A percentile compares a stretch with the other conserved stretches of the same genome.
Evolutionary conservation across 2,329 filamentous ascomycete species (phyloP).

Genomic region (Curvularia hawaiiensis): DNA sequence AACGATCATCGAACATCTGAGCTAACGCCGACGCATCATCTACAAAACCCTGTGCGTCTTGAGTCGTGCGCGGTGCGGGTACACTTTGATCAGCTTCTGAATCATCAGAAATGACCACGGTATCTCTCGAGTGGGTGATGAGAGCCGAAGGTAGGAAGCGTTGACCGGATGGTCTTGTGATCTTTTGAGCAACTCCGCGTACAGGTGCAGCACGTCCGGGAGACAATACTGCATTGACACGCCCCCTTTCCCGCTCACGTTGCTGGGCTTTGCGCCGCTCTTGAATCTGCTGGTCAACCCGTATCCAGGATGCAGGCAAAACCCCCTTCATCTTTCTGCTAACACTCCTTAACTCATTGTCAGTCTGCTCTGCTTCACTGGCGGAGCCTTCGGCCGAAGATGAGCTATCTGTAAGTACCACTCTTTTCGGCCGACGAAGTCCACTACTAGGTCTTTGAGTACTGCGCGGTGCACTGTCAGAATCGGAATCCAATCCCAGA

Average conservation of each 20-base stretch:
- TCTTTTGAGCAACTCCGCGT: conserved; percentile 41
- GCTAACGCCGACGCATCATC: conserved; percentile 29
- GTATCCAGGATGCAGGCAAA: conserved; percentile 57
- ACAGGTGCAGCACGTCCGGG: conserved; percentile 35
- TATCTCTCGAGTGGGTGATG: conserved; percentile 20
- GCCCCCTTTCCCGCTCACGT: conserved; percentile 23
- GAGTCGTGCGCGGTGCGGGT: conserved; percentile 5
- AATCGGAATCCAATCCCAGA: conserved; percentile 25
- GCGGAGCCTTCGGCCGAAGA: conserved; percentile 28
- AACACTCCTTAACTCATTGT: conserved; percentile 42
- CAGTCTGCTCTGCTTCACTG: conserved; percentile 39
- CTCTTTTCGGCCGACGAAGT: conserved; percentile 21
- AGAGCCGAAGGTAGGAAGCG: background rate
- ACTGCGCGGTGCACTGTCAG: conserved; percentile 24
- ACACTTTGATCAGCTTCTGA: conserved; percentile 31
- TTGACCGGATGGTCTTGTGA: conserved; percentile 23
- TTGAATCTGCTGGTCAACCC: conserved; percentile 51
- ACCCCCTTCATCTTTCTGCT: conserved; percentile 54
- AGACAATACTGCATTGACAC: conserved; percentile 17
- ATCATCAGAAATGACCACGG: conserved; percentile 45
- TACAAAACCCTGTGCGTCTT: conserved; percentile 26
- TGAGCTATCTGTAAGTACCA: conserved; percentile 26
- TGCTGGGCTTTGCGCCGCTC: conserved; percentile 26
- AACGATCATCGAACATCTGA: conserved; percentile 32
- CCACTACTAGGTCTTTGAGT: conserved; percentile 18